phyloP scores from a whole-genome alignment of 2,329 filamentous ascomycete species.

The Talaromyces sp. region DNA sequence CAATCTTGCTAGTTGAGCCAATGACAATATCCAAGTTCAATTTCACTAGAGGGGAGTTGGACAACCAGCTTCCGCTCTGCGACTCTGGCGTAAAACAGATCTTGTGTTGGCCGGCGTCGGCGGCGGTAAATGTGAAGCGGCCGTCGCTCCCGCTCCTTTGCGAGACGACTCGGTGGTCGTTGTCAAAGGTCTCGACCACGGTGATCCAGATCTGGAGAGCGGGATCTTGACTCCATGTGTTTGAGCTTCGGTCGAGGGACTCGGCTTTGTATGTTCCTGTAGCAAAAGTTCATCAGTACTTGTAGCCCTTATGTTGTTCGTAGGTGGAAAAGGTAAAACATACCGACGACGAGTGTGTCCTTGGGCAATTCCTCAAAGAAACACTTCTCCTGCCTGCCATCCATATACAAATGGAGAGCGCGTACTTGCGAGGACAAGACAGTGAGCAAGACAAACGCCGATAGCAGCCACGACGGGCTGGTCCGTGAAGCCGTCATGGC shows the following conservation, averaged over 20 bases:
- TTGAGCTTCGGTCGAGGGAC: slow-evolving; percentile 69
- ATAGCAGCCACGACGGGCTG: slow-evolving; percentile 35
- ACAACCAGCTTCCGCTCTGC: slow-evolving; percentile 68
- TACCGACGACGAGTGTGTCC: slow-evolving; percentile 90
- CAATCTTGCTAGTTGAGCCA: slow-evolving; percentile 89
- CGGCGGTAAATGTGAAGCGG: slow-evolving; percentile 92
- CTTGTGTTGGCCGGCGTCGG: slow-evolving; percentile 90
- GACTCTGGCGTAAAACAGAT: slow-evolving; percentile 89
- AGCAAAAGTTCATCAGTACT: neutral
- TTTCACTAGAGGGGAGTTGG: slow-evolving; percentile 64
- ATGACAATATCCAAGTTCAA: slow-evolving; percentile 87
- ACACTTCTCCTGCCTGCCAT: slow-evolving; percentile 80
- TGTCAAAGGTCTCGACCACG: slow-evolving; percentile 94
- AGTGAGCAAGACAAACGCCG: slow-evolving; percentile 59
- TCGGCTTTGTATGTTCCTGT: slow-evolving; percentile 78
- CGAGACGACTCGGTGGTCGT: slow-evolving; percentile 91
- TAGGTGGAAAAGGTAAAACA: slow-evolving; percentile 19
- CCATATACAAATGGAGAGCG: slow-evolving; percentile 93
- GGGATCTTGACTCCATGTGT: slow-evolving; percentile 66
- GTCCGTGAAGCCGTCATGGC: slow-evolving; percentile 33
- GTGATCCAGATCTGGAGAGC: slow-evolving; percentile 82
- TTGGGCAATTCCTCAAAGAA: slow-evolving; percentile 98
- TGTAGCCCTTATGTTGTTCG: neutral
- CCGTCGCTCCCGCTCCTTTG: slow-evolving; percentile 72
- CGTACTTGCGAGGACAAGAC: slow-evolving; percentile 64